Percentiles rank a stretch among this genome's conserved stretches.
These are phyloP conservation scores for Albizia julibrissin DNA, from an alignment of 306 rosid species.

Conservation along the genomic window DNA sequence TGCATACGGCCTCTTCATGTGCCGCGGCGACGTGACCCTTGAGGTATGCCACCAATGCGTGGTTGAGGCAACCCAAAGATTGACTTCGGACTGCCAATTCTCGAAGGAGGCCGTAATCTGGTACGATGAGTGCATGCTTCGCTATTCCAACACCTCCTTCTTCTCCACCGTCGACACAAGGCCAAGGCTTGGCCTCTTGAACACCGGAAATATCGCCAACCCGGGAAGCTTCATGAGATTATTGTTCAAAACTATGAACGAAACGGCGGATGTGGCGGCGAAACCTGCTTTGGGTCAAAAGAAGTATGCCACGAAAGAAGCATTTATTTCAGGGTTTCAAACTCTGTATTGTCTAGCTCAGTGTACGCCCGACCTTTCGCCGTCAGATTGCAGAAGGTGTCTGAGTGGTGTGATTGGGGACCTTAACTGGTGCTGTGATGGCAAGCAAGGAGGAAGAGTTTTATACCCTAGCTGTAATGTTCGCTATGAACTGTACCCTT, in stretches of 20 bases:
- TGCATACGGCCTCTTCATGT: not conserved
- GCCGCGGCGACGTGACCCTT: not conserved
- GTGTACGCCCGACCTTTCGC: conserved; percentile 40
- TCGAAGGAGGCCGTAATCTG: not conserved
- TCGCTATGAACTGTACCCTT: conserved; percentile 40
- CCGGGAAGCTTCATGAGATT: conserved; percentile 17
- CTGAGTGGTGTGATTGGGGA: not conserved
- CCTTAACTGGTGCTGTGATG: not conserved
- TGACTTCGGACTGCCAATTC: conserved; percentile 6
- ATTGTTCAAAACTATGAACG: conserved; percentile 23
- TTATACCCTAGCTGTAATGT: conserved; percentile 33
- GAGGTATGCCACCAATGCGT: conserved; percentile 24
- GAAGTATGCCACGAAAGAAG: conserved; percentile 33
- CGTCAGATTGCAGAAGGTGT: conserved; percentile 25
- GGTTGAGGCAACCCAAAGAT: not conserved
- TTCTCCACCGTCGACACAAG: conserved; percentile 23
- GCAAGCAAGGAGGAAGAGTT: conserved; percentile 35
- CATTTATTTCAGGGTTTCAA: conserved; percentile 30
- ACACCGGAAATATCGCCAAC: conserved; percentile 23
- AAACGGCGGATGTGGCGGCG: conserved; percentile 29
- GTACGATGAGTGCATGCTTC: conserved; percentile 7
- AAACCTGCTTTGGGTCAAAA: not conserved
- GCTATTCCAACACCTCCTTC: conserved; percentile 28
- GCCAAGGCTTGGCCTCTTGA: not conserved
- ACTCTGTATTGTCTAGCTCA: conserved; percentile 28